A percentile compares a stretch with the other conserved stretches of the same genome.
phyloP scores from a whole-genome alignment of 2,329 filamentous ascomycete species.

The Claviceps digitariae region DNA sequence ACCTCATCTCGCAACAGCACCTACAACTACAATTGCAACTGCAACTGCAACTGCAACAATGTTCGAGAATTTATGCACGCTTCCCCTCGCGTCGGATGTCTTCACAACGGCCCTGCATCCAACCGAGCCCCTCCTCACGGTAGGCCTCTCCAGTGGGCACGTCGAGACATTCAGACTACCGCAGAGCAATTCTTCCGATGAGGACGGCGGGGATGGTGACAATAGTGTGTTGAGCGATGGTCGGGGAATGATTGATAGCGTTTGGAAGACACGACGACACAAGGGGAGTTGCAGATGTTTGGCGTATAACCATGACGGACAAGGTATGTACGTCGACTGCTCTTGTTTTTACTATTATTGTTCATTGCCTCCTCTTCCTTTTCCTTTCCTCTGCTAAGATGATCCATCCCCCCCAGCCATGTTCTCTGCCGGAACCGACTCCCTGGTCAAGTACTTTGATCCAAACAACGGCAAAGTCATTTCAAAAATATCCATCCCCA shows the following conservation, averaged over 20 bases:
- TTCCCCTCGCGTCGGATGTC: conserved; percentile 74
- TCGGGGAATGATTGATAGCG: conserved; percentile 62
- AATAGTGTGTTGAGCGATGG: conserved; percentile 43
- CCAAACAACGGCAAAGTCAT: conserved; percentile 52
- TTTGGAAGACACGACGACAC: conserved; percentile 80
- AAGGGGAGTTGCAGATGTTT: conserved; percentile 85
- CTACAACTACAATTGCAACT: background rate
- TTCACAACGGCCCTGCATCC: conserved; percentile 85
- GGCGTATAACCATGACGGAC: conserved; percentile 65
- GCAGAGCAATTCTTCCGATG: conserved; percentile 33
- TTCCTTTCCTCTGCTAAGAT: background rate
- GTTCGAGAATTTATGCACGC: conserved; percentile 85
- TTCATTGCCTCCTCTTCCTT: background rate
- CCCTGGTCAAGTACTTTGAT: conserved; percentile 44
- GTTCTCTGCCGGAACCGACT: conserved; percentile 51
- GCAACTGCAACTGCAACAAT: no score
- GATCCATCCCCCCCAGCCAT: conserved; percentile 25
- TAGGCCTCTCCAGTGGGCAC: conserved; percentile 73
- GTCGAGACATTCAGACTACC: conserved; percentile 73
- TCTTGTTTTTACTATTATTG: background rate
- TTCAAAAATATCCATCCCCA: conserved; percentile 70
- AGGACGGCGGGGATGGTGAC: conserved; percentile 35
- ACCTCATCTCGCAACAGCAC: background rate
- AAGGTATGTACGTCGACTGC: conserved; percentile 29
- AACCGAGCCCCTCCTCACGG: conserved; percentile 66